Conservation (phyloP, 2,329 filamentous ascomycete genomes). For the Rutstroemia sp. region DNA sequence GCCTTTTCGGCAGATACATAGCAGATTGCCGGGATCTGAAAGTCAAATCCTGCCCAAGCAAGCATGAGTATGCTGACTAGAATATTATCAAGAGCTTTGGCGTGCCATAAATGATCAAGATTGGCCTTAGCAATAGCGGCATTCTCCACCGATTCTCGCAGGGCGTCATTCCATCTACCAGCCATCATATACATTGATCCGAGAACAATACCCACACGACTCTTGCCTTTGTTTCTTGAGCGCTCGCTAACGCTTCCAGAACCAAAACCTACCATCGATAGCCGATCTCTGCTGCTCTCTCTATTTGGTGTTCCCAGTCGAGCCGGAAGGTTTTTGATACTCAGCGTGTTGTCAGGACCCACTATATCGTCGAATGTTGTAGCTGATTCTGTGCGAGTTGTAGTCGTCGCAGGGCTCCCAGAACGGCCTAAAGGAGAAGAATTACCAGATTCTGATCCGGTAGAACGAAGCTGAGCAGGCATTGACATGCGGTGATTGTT, state of each 20-base stretch:
- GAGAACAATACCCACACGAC: slow-evolving; percentile 69
- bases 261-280: slow-evolving; percentile 65
- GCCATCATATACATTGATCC: slow-evolving; percentile 83
- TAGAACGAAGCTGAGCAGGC: slow-evolving; percentile 46
- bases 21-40: slow-evolving; percentile 60
- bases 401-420: slow-evolving; percentile 29
- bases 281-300: slow-evolving; percentile 38
- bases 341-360: slow-evolving; percentile 11
- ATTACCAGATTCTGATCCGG: slow-evolving; percentile 26
- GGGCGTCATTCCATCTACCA: slow-evolving; percentile 81
- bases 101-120: slow-evolving; percentile 95
- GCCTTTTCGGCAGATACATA: slow-evolving; percentile 29
- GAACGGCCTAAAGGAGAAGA: slow-evolving; percentile 30
- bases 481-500: slow-evolving; percentile 70
- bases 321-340: slow-evolving; percentile 15
- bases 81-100: slow-evolving; percentile 86
- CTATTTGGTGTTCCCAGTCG: slow-evolving; percentile 17
- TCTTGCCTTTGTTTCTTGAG: slow-evolving; percentile 72
- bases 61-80: slow-evolving; percentile 76
- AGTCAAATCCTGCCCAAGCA: slow-evolving; percentile 77
- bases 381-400: slow-evolving; percentile 12
- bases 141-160: slow-evolving; percentile 76
- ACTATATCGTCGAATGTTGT: slow-evolving; percentile 25
- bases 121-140: slow-evolving; percentile 68
- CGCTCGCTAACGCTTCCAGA: slow-evolving; percentile 65